Evolutionary conservation across 306 rosid species (phyloP).

Genomic region (Cucurbita moschata): DNA sequence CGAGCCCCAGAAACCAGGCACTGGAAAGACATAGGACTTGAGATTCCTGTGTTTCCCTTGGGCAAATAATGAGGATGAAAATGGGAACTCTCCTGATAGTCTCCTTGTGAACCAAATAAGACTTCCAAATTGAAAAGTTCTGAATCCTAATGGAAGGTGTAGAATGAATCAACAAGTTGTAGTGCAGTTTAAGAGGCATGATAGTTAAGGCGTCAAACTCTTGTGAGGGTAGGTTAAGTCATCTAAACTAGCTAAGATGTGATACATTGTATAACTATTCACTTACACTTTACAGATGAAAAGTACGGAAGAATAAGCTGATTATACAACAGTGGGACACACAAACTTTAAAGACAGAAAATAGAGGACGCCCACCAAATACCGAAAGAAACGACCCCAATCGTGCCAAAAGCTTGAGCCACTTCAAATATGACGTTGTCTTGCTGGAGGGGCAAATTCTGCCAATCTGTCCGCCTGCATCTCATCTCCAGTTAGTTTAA

Average conservation of each 20-base stretch:
- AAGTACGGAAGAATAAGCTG: slow-evolving; percentile 9
- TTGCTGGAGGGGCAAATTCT: neutral
- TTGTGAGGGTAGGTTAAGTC: neutral
- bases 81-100: neutral
- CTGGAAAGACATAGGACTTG: neutral
- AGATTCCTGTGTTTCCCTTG: neutral
- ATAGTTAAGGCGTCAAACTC: neutral
- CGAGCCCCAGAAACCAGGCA: neutral
- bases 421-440: slow-evolving; percentile 2
- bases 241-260: slow-evolving; percentile 4
- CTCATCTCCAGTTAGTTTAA: neutral
- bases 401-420: slow-evolving; percentile 6
- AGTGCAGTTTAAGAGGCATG: neutral
- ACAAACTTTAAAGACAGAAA: slow-evolving; percentile 2
- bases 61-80: neutral
- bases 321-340: neutral
- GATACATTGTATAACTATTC: slow-evolving; percentile 4
- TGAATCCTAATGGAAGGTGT: neutral
- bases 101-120: neutral
- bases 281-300: slow-evolving; percentile 13
- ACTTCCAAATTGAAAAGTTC: neutral
- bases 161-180: neutral
- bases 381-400: neutral
- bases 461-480: slow-evolving; percentile 10
- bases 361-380: slow-evolving; percentile 3